Percentiles rank a stretch among this genome's conserved stretches.
phyloP scores from a whole-genome alignment of 2,329 filamentous ascomycete genomes.

The Emmonsiellopsis sp. region DNA sequence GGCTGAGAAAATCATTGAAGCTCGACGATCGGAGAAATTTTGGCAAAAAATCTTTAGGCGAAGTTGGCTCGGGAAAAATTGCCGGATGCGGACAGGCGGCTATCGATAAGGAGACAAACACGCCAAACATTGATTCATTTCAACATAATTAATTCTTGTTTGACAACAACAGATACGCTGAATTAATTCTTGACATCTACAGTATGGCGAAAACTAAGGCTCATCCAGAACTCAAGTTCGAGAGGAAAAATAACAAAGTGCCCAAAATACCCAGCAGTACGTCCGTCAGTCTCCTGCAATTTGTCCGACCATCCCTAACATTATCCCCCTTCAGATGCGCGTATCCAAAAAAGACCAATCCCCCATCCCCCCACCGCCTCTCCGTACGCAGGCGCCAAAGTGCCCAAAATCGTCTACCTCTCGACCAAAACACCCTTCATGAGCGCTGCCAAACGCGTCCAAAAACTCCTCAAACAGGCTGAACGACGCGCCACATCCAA shows the following conservation, averaged over 20 bases:
- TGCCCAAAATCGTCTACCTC: conserved; percentile 50
- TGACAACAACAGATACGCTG: not conserved
- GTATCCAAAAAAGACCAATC: conserved; percentile 48
- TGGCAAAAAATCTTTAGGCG: conserved; percentile 2
- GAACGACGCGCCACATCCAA: conserved; percentile 43
- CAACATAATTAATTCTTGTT: not conserved
- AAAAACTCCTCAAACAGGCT: conserved; percentile 45
- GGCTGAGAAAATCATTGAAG: not conserved
- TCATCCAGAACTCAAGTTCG: conserved; percentile 24
- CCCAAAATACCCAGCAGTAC: conserved; percentile 29
- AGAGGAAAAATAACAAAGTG: conserved; percentile 30
- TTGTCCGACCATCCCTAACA: not conserved
- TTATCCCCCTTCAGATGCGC: conserved; percentile 29
- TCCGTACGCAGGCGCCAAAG: conserved; percentile 40
- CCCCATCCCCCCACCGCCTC: conserved; percentile 47
- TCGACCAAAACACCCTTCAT: conserved; percentile 48
- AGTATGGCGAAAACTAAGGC: conserved; percentile 5
- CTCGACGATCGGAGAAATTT: not conserved
- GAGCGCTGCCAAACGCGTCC: conserved; percentile 50
- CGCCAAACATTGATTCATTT: not conserved
- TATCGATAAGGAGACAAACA: conserved; percentile 4
- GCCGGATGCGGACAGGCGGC: not conserved
- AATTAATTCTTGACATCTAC: not conserved
- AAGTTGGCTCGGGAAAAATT: conserved; percentile 2
- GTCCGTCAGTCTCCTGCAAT: conserved; percentile 1